Base-by-base conservation (phyloP, 2,329 filamentous ascomycete genomes). In the Pyrenophora graminea region DNA sequence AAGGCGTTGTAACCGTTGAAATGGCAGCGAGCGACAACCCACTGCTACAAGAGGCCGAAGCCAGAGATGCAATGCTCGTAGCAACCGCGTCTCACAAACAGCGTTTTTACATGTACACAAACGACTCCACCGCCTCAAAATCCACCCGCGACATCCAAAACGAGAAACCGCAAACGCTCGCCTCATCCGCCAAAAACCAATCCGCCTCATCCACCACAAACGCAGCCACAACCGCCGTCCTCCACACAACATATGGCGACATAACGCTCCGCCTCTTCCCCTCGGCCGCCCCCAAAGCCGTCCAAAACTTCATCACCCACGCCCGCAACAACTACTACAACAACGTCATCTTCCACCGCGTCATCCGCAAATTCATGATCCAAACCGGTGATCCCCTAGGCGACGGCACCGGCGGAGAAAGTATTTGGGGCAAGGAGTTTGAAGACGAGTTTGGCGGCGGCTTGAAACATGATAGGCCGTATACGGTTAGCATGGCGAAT, bases 281-380 rank as follows among this genome's bases (percentile, higher is more conserved):
- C 1, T 89, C 94, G 55, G 90, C 90, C 2, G 93, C 94, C 8
- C 94, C 95, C 27, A 95, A 93, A 71, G 86, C 95, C 0, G 93
- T 99, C 3, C 94, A 99, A 76, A 99, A 99, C 74, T 99, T 99
- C 71, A 90, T 95, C 48, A 95, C 91, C 0, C 94, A 97, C 67
- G 85, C 91, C 2, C 88, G 87, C 66, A 88, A 86, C 51, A 91
- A 90, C 1, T 99, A 99, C 74, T 99, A 99, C 79, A 97, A 99
- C 78, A 90, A 90, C 74, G 92, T 93, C 30, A 93, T 97, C 63
- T 99, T 99, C 80, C 94, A 99, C 74, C 88, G 94, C 30, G 89
- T 99, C 6, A 99, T 99, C 63, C 86, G 89, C 55, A 97, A 97
- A 69, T 99, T 99, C 77, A 99, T 99, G 95, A 96, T 99, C 54